These are phyloP conservation scores for Plantago lanceolata DNA, from an alignment of 305 asterid species.

Conservation along the genomic window DNA sequence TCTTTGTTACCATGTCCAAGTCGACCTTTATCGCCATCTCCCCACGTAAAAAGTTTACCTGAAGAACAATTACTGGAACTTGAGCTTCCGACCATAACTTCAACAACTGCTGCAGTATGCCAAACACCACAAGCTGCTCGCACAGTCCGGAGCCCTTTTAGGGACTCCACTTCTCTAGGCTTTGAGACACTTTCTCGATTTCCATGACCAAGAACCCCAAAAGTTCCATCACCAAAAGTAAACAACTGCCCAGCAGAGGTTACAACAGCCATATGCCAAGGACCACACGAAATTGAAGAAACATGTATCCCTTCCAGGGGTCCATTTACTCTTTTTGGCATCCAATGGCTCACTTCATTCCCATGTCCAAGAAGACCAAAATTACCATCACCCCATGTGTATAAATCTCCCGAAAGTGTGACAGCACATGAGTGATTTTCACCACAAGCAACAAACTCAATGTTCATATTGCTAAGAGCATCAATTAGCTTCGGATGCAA, in stretches of 20 bases:
- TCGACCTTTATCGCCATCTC: constrained; percentile 80
- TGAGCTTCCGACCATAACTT: constrained; percentile 80
- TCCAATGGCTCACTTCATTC: constrained; percentile 86
- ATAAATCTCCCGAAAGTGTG: constrained; percentile 79
- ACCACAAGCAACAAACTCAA: constrained; percentile 86
- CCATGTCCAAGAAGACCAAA: constrained; percentile 89
- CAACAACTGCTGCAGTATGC: constrained; percentile 97
- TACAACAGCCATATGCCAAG: constrained; percentile 94
- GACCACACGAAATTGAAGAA: constrained; percentile 82
- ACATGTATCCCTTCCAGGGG: constrained; percentile 81
- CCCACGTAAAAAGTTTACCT: constrained; percentile 89
- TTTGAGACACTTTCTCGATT: constrained; percentile 56
- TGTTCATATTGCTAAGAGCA: constrained; percentile 55
- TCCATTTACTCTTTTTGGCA: constrained; percentile 74
- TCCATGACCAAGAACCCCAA: constrained; percentile 93
- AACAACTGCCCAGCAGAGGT: constrained; percentile 86
- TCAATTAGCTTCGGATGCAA: constrained; percentile 77
- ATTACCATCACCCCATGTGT: constrained; percentile 94
- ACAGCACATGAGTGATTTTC: constrained; percentile 85
- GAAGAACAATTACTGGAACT: constrained; percentile 79
- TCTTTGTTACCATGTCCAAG: constrained; percentile 87
- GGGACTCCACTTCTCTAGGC: constrained; percentile 84
- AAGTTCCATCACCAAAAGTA: constrained; percentile 89
- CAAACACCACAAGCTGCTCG: constrained; percentile 85
- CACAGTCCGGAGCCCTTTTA: constrained; percentile 83